Evolutionary conservation across 1,139 yeast species (phyloP), one percentile per base, ranked within the genome.

Genomic region (Candida labiduridarum): DNA sequence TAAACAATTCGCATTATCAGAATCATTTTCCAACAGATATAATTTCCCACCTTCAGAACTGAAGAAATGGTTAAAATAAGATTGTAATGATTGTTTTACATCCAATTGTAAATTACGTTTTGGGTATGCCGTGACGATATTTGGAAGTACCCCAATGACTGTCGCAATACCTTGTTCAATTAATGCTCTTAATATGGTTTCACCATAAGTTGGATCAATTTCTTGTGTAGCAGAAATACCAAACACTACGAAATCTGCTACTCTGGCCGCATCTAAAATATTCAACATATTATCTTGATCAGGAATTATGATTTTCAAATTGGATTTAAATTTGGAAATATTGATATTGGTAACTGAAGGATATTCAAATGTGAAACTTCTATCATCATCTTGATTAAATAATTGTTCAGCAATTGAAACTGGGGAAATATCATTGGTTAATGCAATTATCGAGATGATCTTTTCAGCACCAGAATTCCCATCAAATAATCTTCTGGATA

Each of bases 161-260:
- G 90, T 83, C 0, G 97, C 87, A 27, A 94, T 86, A 75, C 99
- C 99, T 72, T 95, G 99, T 16, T 94, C 82, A 61, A 89, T 91
- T 42, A 92, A 79, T 2, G 96, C 87, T 67, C 98, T 83, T 54
- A 95, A 78, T 40, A 92, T 83, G 59, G 89, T 90, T 68, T 94
- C 99, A 43, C 99, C 99, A 60, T 83, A 82, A 36, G 78, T 79
- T 40, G 77, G 72, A 55, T 87, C 92, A 42, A 92, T 96, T 69
- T 94, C 98, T 49, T 84, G 81, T 16, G 81, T 74, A 7, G 97
- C 96, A 47, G 97, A 89, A 44, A 94, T 73, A 15, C 91, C 96
- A 65, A 94, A 87, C 1, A 95, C 71, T 1, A 91, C 95, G 64
- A 84, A 90, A 69, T 95, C 99, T 0, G 98, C 85, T 3, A 89